These are phyloP conservation scores for Zoysia japonica DNA, from an alignment of 176 grass and related monocot genomes.

Conservation along the genomic window DNA sequence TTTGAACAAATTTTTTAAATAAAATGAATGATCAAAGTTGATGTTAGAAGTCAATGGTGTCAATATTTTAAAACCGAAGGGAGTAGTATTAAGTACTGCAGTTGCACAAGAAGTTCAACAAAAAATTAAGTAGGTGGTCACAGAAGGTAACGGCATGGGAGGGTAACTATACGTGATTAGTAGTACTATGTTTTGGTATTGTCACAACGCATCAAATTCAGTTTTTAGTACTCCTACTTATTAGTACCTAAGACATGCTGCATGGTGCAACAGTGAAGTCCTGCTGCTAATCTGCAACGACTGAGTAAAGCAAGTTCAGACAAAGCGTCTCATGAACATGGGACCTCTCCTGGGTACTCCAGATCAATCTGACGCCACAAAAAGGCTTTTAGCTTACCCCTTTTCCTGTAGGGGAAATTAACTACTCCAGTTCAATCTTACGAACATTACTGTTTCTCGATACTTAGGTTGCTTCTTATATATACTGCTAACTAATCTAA, in stretches of 20 bases:
- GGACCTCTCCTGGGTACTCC: neutral
- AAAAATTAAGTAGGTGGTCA: constrained; percentile 28
- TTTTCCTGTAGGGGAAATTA: neutral
- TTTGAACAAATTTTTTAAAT: too few relatives aligned
- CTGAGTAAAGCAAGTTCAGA: neutral
- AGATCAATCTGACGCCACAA: neutral
- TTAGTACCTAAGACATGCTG: neutral
- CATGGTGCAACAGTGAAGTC: neutral
- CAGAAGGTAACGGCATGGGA: neutral
- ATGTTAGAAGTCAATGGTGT: too few relatives aligned
- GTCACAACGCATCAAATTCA: neutral
- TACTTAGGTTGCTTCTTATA: neutral
- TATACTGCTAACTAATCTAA: neutral
- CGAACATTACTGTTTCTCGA: neutral
- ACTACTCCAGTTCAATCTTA: neutral
- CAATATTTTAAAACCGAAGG: too few relatives aligned
- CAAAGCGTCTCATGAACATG: neutral
- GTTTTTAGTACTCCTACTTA: too few relatives aligned
- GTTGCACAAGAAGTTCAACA: constrained; percentile 14
- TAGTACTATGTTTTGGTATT: neutral
- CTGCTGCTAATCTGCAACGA: neutral
- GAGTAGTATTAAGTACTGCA: neutral
- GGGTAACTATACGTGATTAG: neutral
- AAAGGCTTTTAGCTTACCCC: neutral
- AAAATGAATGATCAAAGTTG: too few relatives aligned